phyloP scores from a whole-genome alignment of 2,329 filamentous ascomycete genomes.

The Parasarocladium wereldwijsianum region DNA sequence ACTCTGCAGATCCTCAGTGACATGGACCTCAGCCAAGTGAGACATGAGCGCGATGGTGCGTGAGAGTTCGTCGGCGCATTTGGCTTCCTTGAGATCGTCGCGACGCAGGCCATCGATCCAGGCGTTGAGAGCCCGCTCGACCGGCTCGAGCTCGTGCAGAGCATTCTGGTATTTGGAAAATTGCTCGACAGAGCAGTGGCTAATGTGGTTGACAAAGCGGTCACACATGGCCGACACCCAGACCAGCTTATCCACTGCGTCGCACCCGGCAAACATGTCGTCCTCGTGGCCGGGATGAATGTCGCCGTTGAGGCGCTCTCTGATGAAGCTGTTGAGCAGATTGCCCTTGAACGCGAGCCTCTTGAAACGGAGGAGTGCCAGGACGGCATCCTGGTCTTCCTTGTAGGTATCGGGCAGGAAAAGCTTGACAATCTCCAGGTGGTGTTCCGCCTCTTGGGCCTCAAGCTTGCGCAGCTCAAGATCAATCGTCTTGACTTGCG shows the following conservation, averaged over 20 bases:
- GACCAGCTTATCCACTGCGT: slow-evolving; percentile 71
- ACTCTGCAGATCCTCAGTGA: slow-evolving; percentile 52
- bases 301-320: slow-evolving; percentile 59
- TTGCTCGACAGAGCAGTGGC: slow-evolving; percentile 59
- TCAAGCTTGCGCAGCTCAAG: slow-evolving; percentile 76
- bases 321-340: slow-evolving; percentile 62
- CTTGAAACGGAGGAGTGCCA: slow-evolving; percentile 77
- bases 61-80: slow-evolving; percentile 68
- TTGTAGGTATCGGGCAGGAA: slow-evolving; percentile 80
- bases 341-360: slow-evolving; percentile 78
- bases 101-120: slow-evolving; percentile 76
- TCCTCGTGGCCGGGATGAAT: slow-evolving; percentile 57
- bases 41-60: slow-evolving; percentile 73
- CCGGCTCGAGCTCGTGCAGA: slow-evolving; percentile 75
- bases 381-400: slow-evolving; percentile 69
- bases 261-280: slow-evolving; percentile 64
- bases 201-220: slow-evolving; percentile 70
- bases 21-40: slow-evolving; percentile 73
- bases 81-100: slow-evolving; percentile 74
- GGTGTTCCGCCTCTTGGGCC: slow-evolving; percentile 76
- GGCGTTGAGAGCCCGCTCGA: slow-evolving; percentile 74
- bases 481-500: slow-evolving; percentile 88
- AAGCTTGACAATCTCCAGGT: slow-evolving; percentile 74
- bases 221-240: slow-evolving; percentile 75
- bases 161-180: slow-evolving; percentile 70